Evolutionary conservation across 1,284 basidiomycete species (phyloP), one percentile per base, ranked within the genome.

Genomic region (Chalciporus sp.): DNA sequence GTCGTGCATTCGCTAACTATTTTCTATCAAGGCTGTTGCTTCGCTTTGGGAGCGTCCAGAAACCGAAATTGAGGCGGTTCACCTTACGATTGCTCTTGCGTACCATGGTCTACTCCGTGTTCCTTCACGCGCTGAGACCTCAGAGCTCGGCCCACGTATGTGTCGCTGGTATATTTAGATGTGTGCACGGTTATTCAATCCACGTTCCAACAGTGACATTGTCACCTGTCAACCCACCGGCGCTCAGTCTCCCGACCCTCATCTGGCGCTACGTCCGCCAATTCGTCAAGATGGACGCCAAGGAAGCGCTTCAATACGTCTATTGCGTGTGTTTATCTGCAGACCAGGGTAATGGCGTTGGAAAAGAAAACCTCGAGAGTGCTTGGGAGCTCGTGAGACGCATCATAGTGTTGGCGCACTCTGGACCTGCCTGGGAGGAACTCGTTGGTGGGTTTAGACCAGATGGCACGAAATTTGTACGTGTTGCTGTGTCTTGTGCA

Each of bases 301-400:
- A 92, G 63, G 92, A 95, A 60, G 97, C 95, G 1, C 74, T 99
- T 51, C 94, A 98, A 73, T 99, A 99, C 65, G 90, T 98, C 37
- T 96, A 95, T 69, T 90, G 93, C 56, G 83, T 98, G 12, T 86
- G 89, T 55, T 82, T 99, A 12, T 84, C 84, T 26, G 79, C 88
- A 9, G 94, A 98, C 66, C 87, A 90, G 61, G 80, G 79, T 12
- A 77, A 80, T 4, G 78, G 77, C 2, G 77, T 90, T 1, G 93
- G 94, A 14, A 85, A 84, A 61, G 90, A 94, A 66, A 95, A 98
- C 69, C 76, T 94, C 20, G 87, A 92, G 63, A 82, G 76, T 37
- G 90, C 93, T 12, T 92, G 95, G 83, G 93, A 95, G 55, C 83
- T 95, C 47, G 89, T 94, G 5, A 79, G 93, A 42, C 84, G 93